Percentiles rank a stretch among this genome's conserved stretches.
phyloP scores from a whole-genome alignment of 2,329 filamentous ascomycete genomes.

The Epichloe sibirici region DNA sequence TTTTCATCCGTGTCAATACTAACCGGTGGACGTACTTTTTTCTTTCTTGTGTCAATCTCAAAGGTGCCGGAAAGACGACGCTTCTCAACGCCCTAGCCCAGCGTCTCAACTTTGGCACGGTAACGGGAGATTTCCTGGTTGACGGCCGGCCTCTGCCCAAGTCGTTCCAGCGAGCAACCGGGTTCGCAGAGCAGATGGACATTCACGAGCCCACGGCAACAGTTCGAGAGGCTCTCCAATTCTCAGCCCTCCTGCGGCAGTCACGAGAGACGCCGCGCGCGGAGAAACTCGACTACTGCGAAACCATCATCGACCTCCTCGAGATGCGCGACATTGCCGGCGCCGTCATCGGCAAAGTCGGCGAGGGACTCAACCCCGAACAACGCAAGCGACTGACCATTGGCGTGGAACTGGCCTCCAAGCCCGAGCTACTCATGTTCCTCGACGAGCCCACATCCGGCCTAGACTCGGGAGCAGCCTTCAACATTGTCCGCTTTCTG shows the following conservation, averaged over 20 bases:
- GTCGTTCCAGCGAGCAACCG: slow-evolving; percentile 70
- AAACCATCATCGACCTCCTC: slow-evolving; percentile 55
- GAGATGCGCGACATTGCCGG: slow-evolving; percentile 58
- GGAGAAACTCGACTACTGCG: slow-evolving; percentile 57
- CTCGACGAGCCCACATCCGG: slow-evolving; percentile 51
- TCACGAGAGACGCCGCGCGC: slow-evolving; percentile 39
- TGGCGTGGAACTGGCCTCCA: slow-evolving; percentile 42
- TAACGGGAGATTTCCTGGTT: slow-evolving; percentile 68
- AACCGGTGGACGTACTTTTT: not conserved
- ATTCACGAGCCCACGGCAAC: slow-evolving; percentile 55
- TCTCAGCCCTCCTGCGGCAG: slow-evolving; percentile 54
- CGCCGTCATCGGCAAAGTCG: slow-evolving; percentile 47
- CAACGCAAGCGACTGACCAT: slow-evolving; percentile 46
- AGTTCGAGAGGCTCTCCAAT: slow-evolving; percentile 52
- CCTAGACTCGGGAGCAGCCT: slow-evolving; percentile 45
- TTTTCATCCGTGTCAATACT: not conserved
- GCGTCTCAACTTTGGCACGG: slow-evolving; percentile 63
- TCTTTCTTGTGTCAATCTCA: not conserved
- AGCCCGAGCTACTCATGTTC: slow-evolving; percentile 49
- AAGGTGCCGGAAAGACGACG: slow-evolving; percentile 56
- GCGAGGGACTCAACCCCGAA: slow-evolving; percentile 48
- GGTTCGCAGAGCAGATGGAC: slow-evolving; percentile 54
- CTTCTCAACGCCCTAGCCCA: slow-evolving; percentile 62
- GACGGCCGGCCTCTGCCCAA: slow-evolving; percentile 59
- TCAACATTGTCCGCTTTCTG: slow-evolving; percentile 49